Evolutionary conservation across 2,329 filamentous ascomycete species (phyloP).

Genomic region (Colletotrichum sp.): DNA sequence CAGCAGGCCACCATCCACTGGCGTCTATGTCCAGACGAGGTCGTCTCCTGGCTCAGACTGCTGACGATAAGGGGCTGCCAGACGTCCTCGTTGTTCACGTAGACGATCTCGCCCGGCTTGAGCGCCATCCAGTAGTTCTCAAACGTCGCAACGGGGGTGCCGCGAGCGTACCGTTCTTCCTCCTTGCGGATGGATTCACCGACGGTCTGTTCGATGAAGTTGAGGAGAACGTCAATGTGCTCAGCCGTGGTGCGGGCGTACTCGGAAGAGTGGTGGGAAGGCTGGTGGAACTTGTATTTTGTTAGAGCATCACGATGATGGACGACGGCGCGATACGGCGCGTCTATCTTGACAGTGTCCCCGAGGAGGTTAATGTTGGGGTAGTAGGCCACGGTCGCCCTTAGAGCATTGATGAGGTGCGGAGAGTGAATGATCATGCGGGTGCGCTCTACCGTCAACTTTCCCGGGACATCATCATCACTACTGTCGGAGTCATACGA

Average conservation of each 20-base stretch:
- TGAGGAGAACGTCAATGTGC: conserved; percentile 51
- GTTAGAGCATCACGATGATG: conserved; percentile 50
- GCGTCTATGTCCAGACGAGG: not conserved
- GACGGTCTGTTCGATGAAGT: conserved; percentile 44
- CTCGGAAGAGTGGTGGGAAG: conserved; percentile 41
- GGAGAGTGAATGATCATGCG: conserved; percentile 49
- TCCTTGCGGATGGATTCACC: conserved; percentile 44
- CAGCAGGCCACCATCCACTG: conserved; percentile 39
- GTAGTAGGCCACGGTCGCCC: conserved; percentile 53
- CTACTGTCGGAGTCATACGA: conserved; percentile 24
- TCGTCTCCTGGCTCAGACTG: conserved; percentile 25
- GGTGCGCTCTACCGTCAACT: conserved; percentile 33
- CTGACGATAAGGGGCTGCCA: conserved; percentile 49
- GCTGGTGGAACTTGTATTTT: conserved; percentile 45
- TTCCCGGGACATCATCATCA: conserved; percentile 27
- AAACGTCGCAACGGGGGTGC: conserved; percentile 46
- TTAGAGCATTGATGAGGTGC: conserved; percentile 51
- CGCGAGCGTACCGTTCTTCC: conserved; percentile 40
- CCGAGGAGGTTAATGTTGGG: conserved; percentile 42
- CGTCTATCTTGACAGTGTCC: conserved; percentile 41
- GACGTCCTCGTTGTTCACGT: conserved; percentile 41
- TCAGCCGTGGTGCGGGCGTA: conserved; percentile 43
- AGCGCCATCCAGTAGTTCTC: conserved; percentile 51
- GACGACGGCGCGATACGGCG: conserved; percentile 53
- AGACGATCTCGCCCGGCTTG: conserved; percentile 50